Evolutionary conservation across 352 stramenopile genomes (phyloP).

Genomic region (Phytophthora kernoviae): DNA sequence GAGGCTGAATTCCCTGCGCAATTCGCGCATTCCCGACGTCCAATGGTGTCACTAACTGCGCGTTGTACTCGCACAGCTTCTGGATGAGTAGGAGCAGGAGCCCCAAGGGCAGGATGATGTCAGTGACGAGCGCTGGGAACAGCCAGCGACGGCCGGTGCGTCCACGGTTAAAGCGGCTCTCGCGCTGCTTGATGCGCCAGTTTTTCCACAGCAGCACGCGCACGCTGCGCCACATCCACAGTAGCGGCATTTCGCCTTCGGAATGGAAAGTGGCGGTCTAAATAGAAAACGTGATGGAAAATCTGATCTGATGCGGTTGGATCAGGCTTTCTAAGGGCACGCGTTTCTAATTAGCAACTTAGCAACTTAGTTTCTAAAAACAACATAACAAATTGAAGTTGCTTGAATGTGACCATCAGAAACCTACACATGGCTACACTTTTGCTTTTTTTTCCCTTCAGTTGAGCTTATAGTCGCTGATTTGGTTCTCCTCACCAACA

Average conservation of each 20-base stretch:
- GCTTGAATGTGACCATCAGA: no score
- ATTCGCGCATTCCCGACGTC: not conserved
- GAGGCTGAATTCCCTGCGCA: not conserved
- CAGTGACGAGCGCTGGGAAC: conserved; percentile 67
- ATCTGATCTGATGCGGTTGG: no score
- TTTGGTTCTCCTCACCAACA: conserved; percentile 92
- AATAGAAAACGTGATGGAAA: no score
- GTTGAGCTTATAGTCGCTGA: conserved; percentile 66
- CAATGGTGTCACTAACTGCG: conserved; percentile 27
- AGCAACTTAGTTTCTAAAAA: no score
- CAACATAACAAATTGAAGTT: no score
- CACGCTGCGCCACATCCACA: conserved; percentile 47
- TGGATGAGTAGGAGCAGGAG: conserved; percentile 66
- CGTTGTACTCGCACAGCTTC: conserved; percentile 64
- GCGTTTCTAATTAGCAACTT: no score
- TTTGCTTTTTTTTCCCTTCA: no score
- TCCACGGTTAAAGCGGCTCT: conserved; percentile 64
- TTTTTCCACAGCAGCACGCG: conserved; percentile 83
- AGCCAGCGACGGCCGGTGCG: conserved; percentile 52
- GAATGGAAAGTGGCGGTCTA: not conserved
- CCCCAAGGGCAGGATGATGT: conserved; percentile 69
- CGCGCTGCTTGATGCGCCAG: conserved; percentile 83
- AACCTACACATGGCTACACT: no score
- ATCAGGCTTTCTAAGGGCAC: no score
- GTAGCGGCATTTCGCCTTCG: conserved; percentile 10